A percentile compares a stretch with the other conserved stretches of the same genome.
Evolutionary conservation across 2,329 filamentous ascomycete genomes (phyloP).

Genomic region (Simplicillium sp.): DNA sequence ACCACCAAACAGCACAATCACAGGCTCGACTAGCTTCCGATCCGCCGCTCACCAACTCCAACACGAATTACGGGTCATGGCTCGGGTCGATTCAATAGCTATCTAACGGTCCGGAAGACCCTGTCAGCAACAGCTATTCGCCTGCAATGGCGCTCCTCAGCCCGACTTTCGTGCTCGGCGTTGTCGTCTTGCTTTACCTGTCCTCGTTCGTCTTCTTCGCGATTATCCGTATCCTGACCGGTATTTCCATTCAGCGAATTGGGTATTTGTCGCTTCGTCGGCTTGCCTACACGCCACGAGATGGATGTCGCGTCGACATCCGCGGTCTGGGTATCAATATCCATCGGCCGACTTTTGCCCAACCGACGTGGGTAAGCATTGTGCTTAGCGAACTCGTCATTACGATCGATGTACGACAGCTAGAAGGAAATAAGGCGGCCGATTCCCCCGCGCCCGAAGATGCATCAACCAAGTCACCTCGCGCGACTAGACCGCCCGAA

Average conservation of each 20-base stretch:
- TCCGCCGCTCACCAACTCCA: too few relatives aligned
- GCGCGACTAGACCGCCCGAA: background rate
- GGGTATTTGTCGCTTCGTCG: constrained; percentile 88
- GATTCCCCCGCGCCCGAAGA: constrained; percentile 17
- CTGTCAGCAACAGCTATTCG: background rate
- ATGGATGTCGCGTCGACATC: constrained; percentile 84
- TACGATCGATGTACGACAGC: constrained; percentile 64
- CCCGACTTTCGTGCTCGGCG: constrained; percentile 77
- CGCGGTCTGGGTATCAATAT: constrained; percentile 79
- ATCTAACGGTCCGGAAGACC: too few relatives aligned
- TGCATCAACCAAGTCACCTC: constrained; percentile 5
- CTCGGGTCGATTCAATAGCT: background rate
- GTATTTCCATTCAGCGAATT: constrained; percentile 89
- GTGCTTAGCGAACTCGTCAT: constrained; percentile 78
- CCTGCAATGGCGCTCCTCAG: constrained; percentile 53
- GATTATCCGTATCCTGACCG: constrained; percentile 82
- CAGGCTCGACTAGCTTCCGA: too few relatives aligned
- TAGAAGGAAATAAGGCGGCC: constrained; percentile 40
- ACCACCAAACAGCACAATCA: too few relatives aligned
- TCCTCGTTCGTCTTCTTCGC: constrained; percentile 91
- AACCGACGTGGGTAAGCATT: constrained; percentile 92
- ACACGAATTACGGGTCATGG: background rate
- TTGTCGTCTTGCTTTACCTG: constrained; percentile 79
- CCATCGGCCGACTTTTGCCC: constrained; percentile 90
- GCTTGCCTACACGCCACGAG: constrained; percentile 79